Base-by-base conservation (phyloP, 495 filamentous ascomycete species). In the Delitschia confertaspora region DNA sequence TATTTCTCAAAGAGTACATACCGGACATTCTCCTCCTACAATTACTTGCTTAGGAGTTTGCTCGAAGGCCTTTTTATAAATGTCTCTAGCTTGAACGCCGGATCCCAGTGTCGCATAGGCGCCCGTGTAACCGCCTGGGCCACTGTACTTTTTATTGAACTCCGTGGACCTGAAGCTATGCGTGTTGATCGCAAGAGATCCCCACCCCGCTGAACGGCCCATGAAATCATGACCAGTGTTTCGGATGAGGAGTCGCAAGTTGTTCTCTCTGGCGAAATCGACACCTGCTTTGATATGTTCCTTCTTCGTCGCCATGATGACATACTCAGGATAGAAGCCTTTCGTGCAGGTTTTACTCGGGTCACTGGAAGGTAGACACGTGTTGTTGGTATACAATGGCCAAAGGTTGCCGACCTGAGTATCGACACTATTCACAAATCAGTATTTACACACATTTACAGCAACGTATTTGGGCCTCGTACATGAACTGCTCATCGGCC, bases 81-180 rank as follows among this genome's bases (percentile, higher is more conserved):
- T 51, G 14, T 62, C 51, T 13, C 59, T 56, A 4, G 57, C 65
- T 39, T 73, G 69, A 22, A 73, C 65, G 27, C 72, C 72, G 2
- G 70, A 64, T 1, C 69, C 70, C 14, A 73, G 60, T 0, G 62
- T 71, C 9, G 73, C 62, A 11, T 68, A 68, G 1, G 65, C 56
- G 6, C 69, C 70, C 2, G 33, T 60, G 38, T 72, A 75, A 17
- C 61, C 52, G 21, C 51, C 51, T 16, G 45, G 45, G 3, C 51
- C 51, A 11, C 24, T 37, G 48, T 66, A 72, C 13, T 43, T 30
- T 36, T 64, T 56, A 9, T 53, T 57, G 47, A 71, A 63, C 3
- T 35, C 43, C 10, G 37, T 42, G 3, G 42, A 44, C 21, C 45
- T 42, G 36, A 54, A 54, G 45, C 40, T 51, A 30, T 56, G 47